Evolutionary conservation across 1,284 basidiomycete genomes (phyloP).

Genomic region (Heterobasidion parviporum): DNA sequence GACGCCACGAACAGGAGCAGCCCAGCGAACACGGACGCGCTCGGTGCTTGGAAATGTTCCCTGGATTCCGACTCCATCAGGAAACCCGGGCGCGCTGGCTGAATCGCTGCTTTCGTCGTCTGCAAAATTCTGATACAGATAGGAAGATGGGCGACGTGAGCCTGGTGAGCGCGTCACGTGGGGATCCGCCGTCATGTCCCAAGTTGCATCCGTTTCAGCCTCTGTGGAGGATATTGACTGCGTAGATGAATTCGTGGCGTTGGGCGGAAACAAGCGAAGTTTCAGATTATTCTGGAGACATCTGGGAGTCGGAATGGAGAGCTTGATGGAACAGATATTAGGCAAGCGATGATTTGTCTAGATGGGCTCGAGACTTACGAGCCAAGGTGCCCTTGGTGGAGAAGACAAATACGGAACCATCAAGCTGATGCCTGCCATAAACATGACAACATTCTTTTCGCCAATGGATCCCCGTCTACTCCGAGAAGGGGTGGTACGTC

Average conservation of each 20-base stretch:
- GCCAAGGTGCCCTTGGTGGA: conserved; percentile 62
- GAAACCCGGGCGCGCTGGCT: conserved; percentile 40
- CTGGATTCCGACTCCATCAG: conserved; percentile 59
- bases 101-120: conserved; percentile 78
- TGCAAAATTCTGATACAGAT: conserved; percentile 60
- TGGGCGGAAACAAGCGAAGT: conserved; percentile 61
- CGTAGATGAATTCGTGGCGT: conserved; percentile 42
- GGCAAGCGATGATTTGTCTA: background rate
- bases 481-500: conserved; percentile 22
- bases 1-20: conserved; percentile 48
- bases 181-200: conserved; percentile 74
- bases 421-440: conserved; percentile 71
- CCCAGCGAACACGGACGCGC: conserved; percentile 68
- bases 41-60: conserved; percentile 74
- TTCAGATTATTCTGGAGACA: conserved; percentile 70
- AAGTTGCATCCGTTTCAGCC: conserved; percentile 44
- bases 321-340: conserved; percentile 27
- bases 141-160: conserved; percentile 39
- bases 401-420: conserved; percentile 60
- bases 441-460: conserved; percentile 52
- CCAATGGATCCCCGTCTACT: conserved; percentile 45
- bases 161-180: conserved; percentile 53
- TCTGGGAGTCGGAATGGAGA: conserved; percentile 66
- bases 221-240: conserved; percentile 71
- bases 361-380: conserved; percentile 35